Conservation (phyloP, 345 rosid genomes). For the Dovyalis caffra region DNA sequence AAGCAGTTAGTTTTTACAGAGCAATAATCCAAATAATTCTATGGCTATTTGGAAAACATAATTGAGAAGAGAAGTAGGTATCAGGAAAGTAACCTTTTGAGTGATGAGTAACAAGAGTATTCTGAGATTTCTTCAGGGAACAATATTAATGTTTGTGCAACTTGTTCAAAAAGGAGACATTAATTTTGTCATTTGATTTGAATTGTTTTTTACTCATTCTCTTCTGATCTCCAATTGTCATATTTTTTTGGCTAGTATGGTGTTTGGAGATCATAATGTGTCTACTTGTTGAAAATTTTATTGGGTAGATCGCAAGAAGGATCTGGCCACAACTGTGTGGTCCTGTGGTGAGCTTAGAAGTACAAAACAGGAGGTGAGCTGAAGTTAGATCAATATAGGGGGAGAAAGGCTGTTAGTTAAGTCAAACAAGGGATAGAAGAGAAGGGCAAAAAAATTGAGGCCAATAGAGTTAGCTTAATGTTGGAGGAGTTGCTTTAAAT, state of each 20-base stretch:
- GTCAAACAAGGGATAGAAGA: not conserved
- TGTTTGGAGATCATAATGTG: not conserved
- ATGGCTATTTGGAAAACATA: not conserved
- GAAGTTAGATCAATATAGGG: not conserved
- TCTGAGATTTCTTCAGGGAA: not conserved
- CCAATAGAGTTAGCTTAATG: not conserved
- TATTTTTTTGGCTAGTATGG: not conserved
- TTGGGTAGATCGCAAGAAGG: not conserved
- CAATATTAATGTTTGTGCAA: not conserved
- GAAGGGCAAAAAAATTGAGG: not conserved
- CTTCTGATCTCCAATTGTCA: not conserved
- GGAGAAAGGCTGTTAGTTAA: not conserved
- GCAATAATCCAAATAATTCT: not conserved
- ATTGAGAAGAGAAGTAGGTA: not conserved
- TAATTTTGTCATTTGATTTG: not conserved
- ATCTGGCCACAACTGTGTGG: not conserved
- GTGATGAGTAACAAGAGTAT: not conserved
- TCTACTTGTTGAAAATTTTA: not conserved
- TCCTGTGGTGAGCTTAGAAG: not conserved
- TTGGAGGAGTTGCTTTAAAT: not conserved
- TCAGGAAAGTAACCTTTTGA: not conserved
- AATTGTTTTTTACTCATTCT: not conserved
- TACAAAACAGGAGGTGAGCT: not conserved
- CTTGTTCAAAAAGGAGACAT: not conserved
- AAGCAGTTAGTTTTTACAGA: not conserved